Conservation (phyloP, 495 filamentous ascomycete genomes). For the Hypoxylon intermedium region DNA sequence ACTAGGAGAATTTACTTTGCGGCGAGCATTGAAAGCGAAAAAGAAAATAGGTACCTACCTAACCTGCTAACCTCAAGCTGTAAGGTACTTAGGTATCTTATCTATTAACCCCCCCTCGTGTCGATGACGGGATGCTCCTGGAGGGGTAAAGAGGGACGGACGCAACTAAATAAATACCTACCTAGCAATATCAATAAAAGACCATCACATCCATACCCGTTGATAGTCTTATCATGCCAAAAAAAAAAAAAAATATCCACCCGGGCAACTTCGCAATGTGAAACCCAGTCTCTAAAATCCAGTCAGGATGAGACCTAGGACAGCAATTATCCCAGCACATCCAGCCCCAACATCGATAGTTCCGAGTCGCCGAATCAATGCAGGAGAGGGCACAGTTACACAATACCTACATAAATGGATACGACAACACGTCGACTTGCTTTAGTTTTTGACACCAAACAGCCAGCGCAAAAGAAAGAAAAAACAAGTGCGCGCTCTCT, state of each 20-base stretch:
- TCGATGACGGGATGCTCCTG: too few relatives aligned
- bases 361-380: conserved; percentile 36
- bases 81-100: too few relatives aligned
- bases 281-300: conserved; percentile 29
- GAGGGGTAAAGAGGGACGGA: not conserved
- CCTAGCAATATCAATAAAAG: not conserved
- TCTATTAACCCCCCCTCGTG: too few relatives aligned
- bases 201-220: too few relatives aligned
- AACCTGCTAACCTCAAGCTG: too few relatives aligned
- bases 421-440: conserved; percentile 25
- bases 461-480: conserved; percentile 7
- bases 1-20: too few relatives aligned
- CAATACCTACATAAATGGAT: conserved; percentile 35
- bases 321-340: conserved; percentile 27
- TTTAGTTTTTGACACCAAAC: conserved; percentile 22
- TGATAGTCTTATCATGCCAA: conserved; percentile 3
- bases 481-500: too few relatives aligned
- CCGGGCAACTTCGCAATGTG: conserved; percentile 28
- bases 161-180: not conserved
- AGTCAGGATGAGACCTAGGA: conserved; percentile 19
- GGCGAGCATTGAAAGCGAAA: too few relatives aligned
- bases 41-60: too few relatives aligned
- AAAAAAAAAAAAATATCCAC: conserved; percentile 9
- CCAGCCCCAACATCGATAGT: conserved; percentile 18
- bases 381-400: conserved; percentile 26